Conservation (phyloP, 371 early-diverging fungal species). For the Mucor indicus region DNA sequence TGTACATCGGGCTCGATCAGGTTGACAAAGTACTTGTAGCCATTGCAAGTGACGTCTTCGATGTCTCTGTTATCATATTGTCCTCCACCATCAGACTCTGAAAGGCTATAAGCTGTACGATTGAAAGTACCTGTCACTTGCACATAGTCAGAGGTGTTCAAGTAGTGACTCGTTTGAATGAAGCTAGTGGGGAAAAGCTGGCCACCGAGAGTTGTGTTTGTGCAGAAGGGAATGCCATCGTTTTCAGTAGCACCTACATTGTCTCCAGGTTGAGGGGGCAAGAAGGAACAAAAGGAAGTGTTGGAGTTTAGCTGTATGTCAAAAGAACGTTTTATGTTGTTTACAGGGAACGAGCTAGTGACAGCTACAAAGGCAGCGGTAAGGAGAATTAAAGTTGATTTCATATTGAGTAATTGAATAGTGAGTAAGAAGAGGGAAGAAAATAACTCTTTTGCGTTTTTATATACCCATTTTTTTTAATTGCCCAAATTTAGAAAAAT, state of each 20-base stretch:
- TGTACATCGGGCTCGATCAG: constrained; percentile 41
- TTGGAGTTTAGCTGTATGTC: too few relatives aligned
- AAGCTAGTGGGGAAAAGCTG: constrained; percentile 30
- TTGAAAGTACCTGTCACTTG: constrained; percentile 51
- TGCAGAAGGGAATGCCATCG: constrained; percentile 42
- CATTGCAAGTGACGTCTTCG: constrained; percentile 34
- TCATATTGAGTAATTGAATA: too few relatives aligned
- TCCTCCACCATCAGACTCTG: constrained; percentile 38
- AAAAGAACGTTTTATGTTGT: too few relatives aligned
- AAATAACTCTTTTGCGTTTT: too few relatives aligned
- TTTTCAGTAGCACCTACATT: constrained; percentile 37
- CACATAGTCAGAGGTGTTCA: constrained; percentile 32
- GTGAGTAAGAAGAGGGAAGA: too few relatives aligned
- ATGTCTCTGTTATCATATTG: constrained; percentile 46
- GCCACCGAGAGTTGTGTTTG: constrained; percentile 24
- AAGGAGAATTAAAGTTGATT: too few relatives aligned
- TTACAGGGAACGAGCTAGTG: too few relatives aligned
- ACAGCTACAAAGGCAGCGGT: too few relatives aligned
- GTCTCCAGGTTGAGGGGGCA: constrained; percentile 43
- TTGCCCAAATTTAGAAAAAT: too few relatives aligned
- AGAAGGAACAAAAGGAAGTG: constrained; percentile 49
- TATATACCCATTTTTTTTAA: too few relatives aligned
- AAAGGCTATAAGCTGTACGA: constrained; percentile 27
- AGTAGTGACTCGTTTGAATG: constrained; percentile 37
- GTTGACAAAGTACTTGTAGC: constrained; percentile 42